Evolutionary conservation across 495 filamentous ascomycete species (phyloP).

Genomic region (Penicillium canescens): DNA sequence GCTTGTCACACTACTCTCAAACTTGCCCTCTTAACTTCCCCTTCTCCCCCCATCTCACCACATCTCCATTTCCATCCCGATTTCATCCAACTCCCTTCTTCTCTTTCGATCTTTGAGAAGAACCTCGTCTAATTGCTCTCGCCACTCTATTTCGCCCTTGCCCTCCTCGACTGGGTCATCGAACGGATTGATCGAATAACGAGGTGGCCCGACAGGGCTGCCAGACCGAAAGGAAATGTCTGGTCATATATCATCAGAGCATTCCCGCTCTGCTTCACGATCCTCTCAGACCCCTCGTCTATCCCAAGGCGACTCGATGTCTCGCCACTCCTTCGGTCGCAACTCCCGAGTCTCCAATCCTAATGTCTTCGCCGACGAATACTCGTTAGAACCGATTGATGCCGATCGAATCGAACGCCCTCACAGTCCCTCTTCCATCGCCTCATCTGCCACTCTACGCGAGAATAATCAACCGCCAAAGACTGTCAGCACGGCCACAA

Average conservation of each 20-base stretch:
- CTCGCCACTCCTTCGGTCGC: conserved; percentile 38
- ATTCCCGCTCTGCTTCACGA: conserved; percentile 42
- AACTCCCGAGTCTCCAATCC: conserved; percentile 44
- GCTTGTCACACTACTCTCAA: conserved; percentile 30
- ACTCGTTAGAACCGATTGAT: conserved; percentile 47
- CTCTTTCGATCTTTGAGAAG: not conserved
- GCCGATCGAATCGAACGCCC: conserved; percentile 35
- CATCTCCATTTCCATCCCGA: conserved; percentile 8
- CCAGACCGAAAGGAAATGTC: conserved; percentile 42
- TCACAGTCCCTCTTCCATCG: conserved; percentile 35
- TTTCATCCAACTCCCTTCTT: conserved; percentile 1
- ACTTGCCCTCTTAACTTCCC: conserved; percentile 15
- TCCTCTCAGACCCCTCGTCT: conserved; percentile 36
- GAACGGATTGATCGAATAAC: conserved; percentile 30
- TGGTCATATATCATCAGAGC: conserved; percentile 44
- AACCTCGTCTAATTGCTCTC: not conserved
- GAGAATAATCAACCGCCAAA: conserved; percentile 27
- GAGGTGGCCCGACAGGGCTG: conserved; percentile 49
- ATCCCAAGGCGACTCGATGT: conserved; percentile 34
- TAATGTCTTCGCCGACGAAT: conserved; percentile 56
- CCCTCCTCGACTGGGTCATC: not conserved
- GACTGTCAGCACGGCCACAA: conserved; percentile 23
- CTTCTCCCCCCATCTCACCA: conserved; percentile 7
- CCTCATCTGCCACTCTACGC: conserved; percentile 38
- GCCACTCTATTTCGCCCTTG: not conserved